phyloP scores from a whole-genome alignment of 169 alveolate species.

The Plasmodium adleri region DNA sequence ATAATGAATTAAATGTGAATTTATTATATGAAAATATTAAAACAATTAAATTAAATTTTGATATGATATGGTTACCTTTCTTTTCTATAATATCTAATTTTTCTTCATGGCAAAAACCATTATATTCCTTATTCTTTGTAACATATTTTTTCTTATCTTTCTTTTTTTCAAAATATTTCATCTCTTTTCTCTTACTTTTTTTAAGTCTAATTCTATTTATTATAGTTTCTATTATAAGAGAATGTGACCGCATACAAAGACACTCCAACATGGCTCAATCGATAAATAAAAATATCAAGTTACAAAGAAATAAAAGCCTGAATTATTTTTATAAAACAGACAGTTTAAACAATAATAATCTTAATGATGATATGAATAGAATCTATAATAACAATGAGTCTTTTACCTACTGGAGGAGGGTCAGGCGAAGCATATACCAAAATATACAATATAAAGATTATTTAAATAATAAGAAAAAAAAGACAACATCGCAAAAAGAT shows the following conservation, averaged over 20 bases:
- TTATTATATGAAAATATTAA: constrained; percentile 67
- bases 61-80: constrained; percentile 65
- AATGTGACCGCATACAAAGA: constrained; percentile 35
- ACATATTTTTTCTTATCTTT: constrained; percentile 48
- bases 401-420: not conserved
- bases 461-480: no score
- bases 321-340: not conserved
- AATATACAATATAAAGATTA: no score
- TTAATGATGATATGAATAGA: not conserved
- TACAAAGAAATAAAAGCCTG: not conserved
- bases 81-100: constrained; percentile 66
- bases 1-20: constrained; percentile 52
- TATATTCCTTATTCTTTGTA: constrained; percentile 71
- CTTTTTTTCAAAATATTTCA: constrained; percentile 53
- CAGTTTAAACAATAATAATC: not conserved
- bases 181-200: constrained; percentile 60
- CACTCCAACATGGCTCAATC: no score
- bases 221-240: constrained; percentile 64
- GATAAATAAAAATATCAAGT: not conserved
- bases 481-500: no score
- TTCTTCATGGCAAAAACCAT: constrained; percentile 71
- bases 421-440: not conserved
- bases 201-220: constrained; percentile 65
- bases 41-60: constrained; percentile 45
- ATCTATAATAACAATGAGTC: constrained; percentile 1